These are phyloP conservation scores for Colletotrichum musae DNA, from an alignment of 2,329 filamentous ascomycete genomes.

Conservation along the genomic window DNA sequence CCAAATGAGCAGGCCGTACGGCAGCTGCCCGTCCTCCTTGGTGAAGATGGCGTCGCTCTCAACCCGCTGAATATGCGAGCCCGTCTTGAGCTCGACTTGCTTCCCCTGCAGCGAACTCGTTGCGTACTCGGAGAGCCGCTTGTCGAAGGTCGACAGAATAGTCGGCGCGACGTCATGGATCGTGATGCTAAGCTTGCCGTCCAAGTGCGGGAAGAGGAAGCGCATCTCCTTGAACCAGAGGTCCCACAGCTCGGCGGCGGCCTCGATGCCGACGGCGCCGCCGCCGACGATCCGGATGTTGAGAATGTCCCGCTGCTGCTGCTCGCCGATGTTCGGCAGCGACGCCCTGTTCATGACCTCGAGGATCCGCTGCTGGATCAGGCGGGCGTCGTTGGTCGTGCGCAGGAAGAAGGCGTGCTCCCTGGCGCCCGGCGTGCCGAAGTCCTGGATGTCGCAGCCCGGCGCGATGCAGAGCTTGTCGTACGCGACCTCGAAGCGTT, in stretches of 20 bases:
- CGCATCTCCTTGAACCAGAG: constrained; percentile 98
- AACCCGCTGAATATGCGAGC: constrained; percentile 19
- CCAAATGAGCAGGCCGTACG: constrained; percentile 97
- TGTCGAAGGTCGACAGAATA: constrained; percentile 97
- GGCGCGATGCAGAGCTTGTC: constrained; percentile 99
- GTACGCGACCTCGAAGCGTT: constrained; percentile 88
- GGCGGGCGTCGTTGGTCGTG: constrained; percentile 95
- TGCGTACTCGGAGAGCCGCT: constrained; percentile 97
- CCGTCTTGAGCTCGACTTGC: constrained; percentile 11
- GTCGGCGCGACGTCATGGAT: constrained; percentile 97
- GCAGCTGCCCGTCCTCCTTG: constrained; percentile 87
- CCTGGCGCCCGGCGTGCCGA: constrained; percentile 94
- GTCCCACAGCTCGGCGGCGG: constrained; percentile 97
- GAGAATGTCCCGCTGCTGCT: constrained; percentile 86
- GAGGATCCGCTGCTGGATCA: constrained; percentile 99
- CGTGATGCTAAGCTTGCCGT: constrained; percentile 95
- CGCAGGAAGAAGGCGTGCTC: constrained; percentile 98
- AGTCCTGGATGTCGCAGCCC: constrained; percentile 97
- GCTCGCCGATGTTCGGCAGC: constrained; percentile 98
- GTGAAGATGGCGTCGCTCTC: constrained; percentile 92
- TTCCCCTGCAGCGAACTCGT: constrained; percentile 29
- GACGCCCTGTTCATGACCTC: constrained; percentile 95
- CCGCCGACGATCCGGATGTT: constrained; percentile 98
- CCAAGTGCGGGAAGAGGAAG: constrained; percentile 97
- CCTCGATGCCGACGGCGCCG: constrained; percentile 97